A percentile compares a stretch with the other conserved stretches of the same genome.
Conservation (phyloP, 2,329 filamentous ascomycete species). For the Myriangium duriaei region DNA sequence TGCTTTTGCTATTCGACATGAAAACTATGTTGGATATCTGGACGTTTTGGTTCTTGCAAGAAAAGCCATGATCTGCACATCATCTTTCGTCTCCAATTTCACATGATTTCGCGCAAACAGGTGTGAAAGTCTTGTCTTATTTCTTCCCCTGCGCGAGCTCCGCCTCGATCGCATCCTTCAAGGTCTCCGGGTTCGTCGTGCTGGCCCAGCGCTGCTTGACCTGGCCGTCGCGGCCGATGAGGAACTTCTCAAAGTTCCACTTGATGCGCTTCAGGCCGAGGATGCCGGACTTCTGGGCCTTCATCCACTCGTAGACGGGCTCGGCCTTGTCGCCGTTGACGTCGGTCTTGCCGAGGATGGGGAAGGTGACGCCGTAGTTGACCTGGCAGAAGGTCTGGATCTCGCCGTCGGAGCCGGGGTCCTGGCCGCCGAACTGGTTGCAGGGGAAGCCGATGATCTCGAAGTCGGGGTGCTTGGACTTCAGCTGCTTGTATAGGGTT, state of each 20-base stretch:
- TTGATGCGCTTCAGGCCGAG: constrained; percentile 84
- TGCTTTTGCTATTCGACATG: too few species aligned
- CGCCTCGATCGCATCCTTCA: constrained; percentile 64
- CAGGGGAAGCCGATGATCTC: constrained; percentile 90
- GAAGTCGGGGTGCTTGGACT: constrained; percentile 63
- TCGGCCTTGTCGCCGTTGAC: constrained; percentile 78
- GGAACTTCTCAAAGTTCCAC: constrained; percentile 99
- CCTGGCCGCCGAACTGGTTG: constrained; percentile 92
- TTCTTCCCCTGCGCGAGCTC: constrained; percentile 40
- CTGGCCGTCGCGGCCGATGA: constrained; percentile 73
- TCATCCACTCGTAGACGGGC: constrained; percentile 67
- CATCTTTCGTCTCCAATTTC: too few species aligned
- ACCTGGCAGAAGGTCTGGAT: constrained; percentile 64
- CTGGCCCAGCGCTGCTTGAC: constrained; percentile 81
- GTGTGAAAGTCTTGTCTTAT: too few species aligned
- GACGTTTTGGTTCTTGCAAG: too few species aligned
- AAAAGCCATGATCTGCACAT: too few species aligned
- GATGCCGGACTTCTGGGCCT: constrained; percentile 61
- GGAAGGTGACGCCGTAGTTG: constrained; percentile 91
- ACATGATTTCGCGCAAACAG: too few species aligned
- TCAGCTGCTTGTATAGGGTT: constrained; percentile 70
- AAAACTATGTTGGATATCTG: too few species aligned
- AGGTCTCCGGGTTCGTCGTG: constrained; percentile 68
- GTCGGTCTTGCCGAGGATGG: constrained; percentile 80
- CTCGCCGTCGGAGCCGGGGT: constrained; percentile 61